Evolutionary conservation across 805 yeast genomes (phyloP).

Genomic region (Trichomonascus vanleenenianus): DNA sequence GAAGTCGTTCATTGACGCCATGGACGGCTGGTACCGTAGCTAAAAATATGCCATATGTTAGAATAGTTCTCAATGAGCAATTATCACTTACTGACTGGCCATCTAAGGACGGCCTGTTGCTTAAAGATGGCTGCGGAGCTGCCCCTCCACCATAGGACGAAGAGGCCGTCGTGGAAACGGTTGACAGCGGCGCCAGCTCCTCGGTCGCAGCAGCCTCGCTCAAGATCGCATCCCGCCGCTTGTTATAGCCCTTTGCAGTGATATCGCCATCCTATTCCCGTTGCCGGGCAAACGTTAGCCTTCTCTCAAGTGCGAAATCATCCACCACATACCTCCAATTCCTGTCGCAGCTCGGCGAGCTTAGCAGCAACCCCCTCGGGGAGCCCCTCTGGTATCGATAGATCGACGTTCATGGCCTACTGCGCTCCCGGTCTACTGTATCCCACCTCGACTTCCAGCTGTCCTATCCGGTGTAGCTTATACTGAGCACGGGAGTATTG

Average conservation of each 20-base stretch:
- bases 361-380: slow-evolving; percentile 31
- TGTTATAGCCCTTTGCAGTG: slow-evolving; percentile 65
- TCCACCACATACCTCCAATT: slow-evolving; percentile 32
- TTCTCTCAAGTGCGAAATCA: neutral
- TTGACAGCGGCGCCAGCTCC: slow-evolving; percentile 6
- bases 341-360: slow-evolving; percentile 39
- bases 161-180: slow-evolving; percentile 3
- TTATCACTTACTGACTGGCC: too few relatives aligned
- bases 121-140: too few relatives aligned
- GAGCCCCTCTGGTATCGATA: slow-evolving; percentile 39
- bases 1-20: neutral
- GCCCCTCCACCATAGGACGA: too few relatives aligned
- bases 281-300: neutral
- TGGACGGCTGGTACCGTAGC: neutral
- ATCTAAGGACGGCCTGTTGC: too few relatives aligned
- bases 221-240: slow-evolving; percentile 43
- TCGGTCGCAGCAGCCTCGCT: slow-evolving; percentile 13
- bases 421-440: neutral
- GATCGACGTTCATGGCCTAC: slow-evolving; percentile 32
- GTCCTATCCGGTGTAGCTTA: neutral
- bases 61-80: too few relatives aligned
- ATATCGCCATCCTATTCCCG: slow-evolving; percentile 50
- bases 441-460: neutral
- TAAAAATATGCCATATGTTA: too few relatives aligned
- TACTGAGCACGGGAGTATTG: neutral